Evolutionary conservation across 768 basidiomycete species (phyloP).

Genomic region (Myochromella boudieri): DNA sequence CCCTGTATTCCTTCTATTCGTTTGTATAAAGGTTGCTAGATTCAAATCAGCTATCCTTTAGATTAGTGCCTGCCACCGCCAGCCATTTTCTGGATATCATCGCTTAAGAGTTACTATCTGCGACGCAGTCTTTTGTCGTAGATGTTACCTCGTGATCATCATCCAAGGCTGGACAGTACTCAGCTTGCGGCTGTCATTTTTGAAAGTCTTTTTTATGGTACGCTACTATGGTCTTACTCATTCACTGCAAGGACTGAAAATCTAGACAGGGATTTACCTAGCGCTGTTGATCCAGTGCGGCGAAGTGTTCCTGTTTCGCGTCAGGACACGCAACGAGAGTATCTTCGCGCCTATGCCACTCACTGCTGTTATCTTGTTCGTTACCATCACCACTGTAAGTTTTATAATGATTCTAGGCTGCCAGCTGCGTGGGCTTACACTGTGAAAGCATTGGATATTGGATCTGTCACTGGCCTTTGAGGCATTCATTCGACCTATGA

Average conservation of each 20-base stretch:
- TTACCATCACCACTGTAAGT: constrained; percentile 19
- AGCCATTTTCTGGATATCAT: background rate
- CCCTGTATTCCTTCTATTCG: background rate
- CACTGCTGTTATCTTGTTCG: constrained; percentile 17
- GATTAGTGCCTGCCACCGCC: background rate
- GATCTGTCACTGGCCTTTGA: constrained; percentile 8
- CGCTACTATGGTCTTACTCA: background rate
- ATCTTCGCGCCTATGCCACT: constrained; percentile 20
- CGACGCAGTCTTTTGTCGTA: constrained; percentile 4
- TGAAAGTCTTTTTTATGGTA: constrained; percentile 18
- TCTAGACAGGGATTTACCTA: constrained; percentile 12
- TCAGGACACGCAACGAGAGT: constrained; percentile 11
- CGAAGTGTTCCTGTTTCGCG: constrained; percentile 13
- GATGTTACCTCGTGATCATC: constrained; percentile 20
- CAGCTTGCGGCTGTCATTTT: constrained; percentile 16
- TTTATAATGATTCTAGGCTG: background rate
- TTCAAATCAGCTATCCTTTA: background rate
- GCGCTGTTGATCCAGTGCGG: constrained; percentile 18
- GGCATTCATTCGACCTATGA: constrained; percentile 9
- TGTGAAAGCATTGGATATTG: constrained; percentile 3
- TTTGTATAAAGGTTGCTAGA: background rate
- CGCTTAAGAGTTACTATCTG: background rate
- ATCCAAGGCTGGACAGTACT: constrained; percentile 18
- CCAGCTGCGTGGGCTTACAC: background rate
- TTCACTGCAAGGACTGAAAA: background rate